Conservation (phyloP, 2,329 filamentous ascomycete genomes). For the Colletotrichum echinochloae region DNA sequence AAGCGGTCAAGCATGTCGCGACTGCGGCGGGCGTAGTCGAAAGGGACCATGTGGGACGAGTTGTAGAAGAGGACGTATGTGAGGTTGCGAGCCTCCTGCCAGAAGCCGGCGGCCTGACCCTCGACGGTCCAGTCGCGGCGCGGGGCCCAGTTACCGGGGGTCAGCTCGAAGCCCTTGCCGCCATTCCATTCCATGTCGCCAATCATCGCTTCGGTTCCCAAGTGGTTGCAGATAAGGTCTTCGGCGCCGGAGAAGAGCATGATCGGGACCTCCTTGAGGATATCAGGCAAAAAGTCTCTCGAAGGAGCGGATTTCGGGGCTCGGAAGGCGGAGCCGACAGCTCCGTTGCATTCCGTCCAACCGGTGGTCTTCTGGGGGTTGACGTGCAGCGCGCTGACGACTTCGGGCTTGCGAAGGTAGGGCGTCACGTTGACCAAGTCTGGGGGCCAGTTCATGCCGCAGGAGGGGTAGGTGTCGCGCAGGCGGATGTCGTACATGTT, state of each 20-base stretch:
- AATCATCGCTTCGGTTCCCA: constrained; percentile 93
- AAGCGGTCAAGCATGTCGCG: constrained; percentile 98
- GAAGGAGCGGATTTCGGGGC: constrained; percentile 79
- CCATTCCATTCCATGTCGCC: constrained; percentile 92
- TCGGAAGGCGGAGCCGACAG: constrained; percentile 79
- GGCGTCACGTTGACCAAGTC: constrained; percentile 83
- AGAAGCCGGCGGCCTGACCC: constrained; percentile 87
- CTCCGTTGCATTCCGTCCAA: constrained; percentile 90
- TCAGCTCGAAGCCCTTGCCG: constrained; percentile 89
- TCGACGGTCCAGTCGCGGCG: constrained; percentile 95
- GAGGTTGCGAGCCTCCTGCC: constrained; percentile 93
- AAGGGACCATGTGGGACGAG: constrained; percentile 97
- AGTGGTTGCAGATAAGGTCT: constrained; percentile 96
- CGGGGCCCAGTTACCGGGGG: constrained; percentile 90
- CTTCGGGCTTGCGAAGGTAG: constrained; percentile 86
- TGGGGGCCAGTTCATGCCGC: constrained; percentile 98
- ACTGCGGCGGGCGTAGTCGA: constrained; percentile 86
- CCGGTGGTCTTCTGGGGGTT: constrained; percentile 84
- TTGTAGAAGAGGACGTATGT: constrained; percentile 98
- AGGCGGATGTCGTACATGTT: constrained; percentile 99
- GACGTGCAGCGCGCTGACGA: constrained; percentile 84
- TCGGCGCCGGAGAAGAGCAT: constrained; percentile 93
- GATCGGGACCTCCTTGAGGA: constrained; percentile 82
- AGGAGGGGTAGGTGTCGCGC: constrained; percentile 81
- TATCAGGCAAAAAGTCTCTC: constrained; percentile 78